Evolutionary conservation across 331 rosid species (phyloP), one percentile per base, ranked within the genome.

Genomic region (Saraca asoca): DNA sequence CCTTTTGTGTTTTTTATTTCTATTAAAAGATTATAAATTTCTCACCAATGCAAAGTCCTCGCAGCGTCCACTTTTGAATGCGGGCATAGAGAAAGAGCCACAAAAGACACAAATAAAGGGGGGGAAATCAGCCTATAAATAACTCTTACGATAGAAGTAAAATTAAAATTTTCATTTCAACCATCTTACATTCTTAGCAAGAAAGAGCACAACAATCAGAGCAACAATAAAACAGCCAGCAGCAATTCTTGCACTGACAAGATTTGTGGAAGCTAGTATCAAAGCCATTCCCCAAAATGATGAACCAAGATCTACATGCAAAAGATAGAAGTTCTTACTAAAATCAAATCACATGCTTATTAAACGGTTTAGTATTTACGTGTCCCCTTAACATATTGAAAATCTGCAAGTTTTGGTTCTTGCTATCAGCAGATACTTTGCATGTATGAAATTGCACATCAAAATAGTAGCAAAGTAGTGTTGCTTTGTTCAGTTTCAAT

Each of bases 261-360:
- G 78, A 64, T 93, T 81, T 56, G 98, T 89, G 13, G 98, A 89
- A 14, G 95, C 95, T n/a, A 92, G 94, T 62, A 92, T 84, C 84
- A 92, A 81, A 59, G 79, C 69, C 98, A 89, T 85, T 75, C 98
- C 98, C 98, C 98, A 92, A 81, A 92, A 89, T 50, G 98, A 89
- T 39, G 98, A 92, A 60, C 98, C 98, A 33, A 92, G 91, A 80
- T 92, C 98, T 92, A 58, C 51, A 56, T 53, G 76, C 65, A 69
- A 72, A 75, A 61, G 58, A 56, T 73, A 24, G 33, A 12, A 66
- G 33, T n/a, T 42, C 37, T 37, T 15, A 58, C 48, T 34, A 67
- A 69, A 69, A 69, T 62, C 71, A 31, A 63, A 63, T 35, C 43
- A 55, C 12, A 68, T 11, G 43, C 20, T 33, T 33, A 9, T 53